Evolutionary conservation across 2,329 filamentous ascomycete genomes (phyloP).

Genomic region (Monilinia vaccinii-corymbosi): DNA sequence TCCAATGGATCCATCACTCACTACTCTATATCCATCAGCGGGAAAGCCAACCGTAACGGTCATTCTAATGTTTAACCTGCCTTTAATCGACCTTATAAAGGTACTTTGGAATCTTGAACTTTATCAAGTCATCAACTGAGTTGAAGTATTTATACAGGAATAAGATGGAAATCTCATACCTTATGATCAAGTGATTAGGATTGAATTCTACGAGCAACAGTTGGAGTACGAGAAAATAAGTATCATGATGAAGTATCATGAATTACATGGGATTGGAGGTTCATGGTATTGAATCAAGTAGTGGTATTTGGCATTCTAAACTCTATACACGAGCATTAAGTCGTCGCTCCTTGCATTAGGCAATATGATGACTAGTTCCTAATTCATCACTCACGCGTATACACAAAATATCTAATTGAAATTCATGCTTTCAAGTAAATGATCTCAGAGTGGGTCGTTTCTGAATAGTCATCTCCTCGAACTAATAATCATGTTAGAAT

Average conservation of each 20-base stretch:
- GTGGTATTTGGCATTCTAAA: background rate
- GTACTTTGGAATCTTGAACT: too few species aligned
- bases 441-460: slow-evolving; percentile 19
- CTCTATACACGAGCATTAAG: background rate
- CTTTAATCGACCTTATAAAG: too few species aligned
- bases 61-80: too few species aligned
- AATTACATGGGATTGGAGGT: background rate
- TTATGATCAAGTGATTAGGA: background rate
- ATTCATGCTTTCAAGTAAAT: slow-evolving; percentile 17
- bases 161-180: too few species aligned
- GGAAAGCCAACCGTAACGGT: too few species aligned
- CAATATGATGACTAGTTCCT: background rate
- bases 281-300: background rate
- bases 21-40: too few species aligned
- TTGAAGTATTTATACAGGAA: too few species aligned
- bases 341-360: background rate
- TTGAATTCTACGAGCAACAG: background rate
- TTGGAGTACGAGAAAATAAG: background rate
- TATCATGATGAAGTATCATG: background rate
- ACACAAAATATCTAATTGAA: slow-evolving; percentile 5
- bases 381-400: background rate
- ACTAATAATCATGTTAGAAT: slow-evolving; percentile 26
- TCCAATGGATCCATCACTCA: too few species aligned
- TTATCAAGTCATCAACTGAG: too few species aligned
- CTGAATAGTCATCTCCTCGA: slow-evolving; percentile 32